Evolutionary conservation across 192 early-diverging fungal species (phyloP).

Genomic region (Backusella luteola): DNA sequence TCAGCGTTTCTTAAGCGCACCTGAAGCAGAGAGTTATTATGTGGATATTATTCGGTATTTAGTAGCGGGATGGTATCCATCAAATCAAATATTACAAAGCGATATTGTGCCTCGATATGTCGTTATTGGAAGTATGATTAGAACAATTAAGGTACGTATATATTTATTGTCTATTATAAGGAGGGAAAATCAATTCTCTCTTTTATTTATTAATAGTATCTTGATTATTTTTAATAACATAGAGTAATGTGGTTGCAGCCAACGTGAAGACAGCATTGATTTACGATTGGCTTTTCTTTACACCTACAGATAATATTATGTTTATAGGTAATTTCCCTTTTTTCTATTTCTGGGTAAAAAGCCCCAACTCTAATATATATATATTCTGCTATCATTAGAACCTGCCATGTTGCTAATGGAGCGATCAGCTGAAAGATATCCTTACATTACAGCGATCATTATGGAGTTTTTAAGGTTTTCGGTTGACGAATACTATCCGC

Average conservation of each 20-base stretch:
- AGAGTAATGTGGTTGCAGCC: conserved; percentile 57
- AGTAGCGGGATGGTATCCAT: conserved; percentile 68
- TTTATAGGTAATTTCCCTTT: conserved; percentile 43
- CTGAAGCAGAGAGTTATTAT: conserved; percentile 59
- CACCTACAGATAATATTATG: conserved; percentile 73
- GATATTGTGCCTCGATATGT: conserved; percentile 73
- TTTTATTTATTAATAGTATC: neutral
- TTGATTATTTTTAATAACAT: neutral
- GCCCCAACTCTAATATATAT: neutral
- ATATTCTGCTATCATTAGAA: conserved; percentile 42
- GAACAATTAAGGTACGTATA: conserved; percentile 46
- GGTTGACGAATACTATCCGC: conserved; percentile 58
- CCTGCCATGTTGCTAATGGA: conserved; percentile 77
- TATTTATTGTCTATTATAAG: neutral
- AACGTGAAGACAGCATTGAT: conserved; percentile 74
- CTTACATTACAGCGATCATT: conserved; percentile 63
- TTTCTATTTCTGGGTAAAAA: too few relatives aligned
- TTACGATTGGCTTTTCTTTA: conserved; percentile 79
- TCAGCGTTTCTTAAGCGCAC: conserved; percentile 54
- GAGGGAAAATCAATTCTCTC: neutral
- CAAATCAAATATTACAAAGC: conserved; percentile 66
- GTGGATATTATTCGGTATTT: conserved; percentile 75
- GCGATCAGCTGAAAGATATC: conserved; percentile 57
- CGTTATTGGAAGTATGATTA: conserved; percentile 60
- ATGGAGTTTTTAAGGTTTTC: conserved; percentile 67